Evolutionary conservation across 331 rosid species (phyloP).

Genomic region (Rhamnella rubrinervis): DNA sequence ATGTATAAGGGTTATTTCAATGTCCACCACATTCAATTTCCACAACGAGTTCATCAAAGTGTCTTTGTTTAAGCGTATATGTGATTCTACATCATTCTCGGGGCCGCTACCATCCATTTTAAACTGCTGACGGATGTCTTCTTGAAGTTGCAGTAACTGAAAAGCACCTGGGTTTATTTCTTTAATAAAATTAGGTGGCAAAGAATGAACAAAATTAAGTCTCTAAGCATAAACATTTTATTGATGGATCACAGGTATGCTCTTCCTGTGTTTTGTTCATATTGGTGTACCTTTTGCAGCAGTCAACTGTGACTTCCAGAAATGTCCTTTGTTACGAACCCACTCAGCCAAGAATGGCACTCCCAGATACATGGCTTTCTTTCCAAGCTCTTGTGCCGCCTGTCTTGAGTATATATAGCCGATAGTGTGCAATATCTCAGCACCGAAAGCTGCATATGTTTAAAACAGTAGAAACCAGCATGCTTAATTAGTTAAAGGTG

Average conservation of each 20-base stretch:
- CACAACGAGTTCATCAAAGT: conserved; percentile 76
- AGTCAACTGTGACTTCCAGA: conserved; percentile 85
- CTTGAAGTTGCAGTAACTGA: conserved; percentile 82
- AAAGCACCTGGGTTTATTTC: conserved; percentile 58
- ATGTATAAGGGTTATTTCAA: conserved; percentile 81
- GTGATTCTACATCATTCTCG: conserved; percentile 63
- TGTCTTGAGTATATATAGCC: conserved; percentile 85
- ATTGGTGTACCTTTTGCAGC: conserved; percentile 75
- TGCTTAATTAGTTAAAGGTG: too few relatives aligned
- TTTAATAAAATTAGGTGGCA: conserved; percentile 25
- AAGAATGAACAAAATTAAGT: background rate
- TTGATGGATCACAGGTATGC: background rate
- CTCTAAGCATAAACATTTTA: background rate
- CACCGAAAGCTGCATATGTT: conserved; percentile 68
- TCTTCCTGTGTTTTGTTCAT: background rate
- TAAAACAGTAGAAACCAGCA: background rate
- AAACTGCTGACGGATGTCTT: conserved; percentile 60
- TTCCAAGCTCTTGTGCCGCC: conserved; percentile 95
- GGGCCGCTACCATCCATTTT: conserved; percentile 55
- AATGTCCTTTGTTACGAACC: conserved; percentile 91
- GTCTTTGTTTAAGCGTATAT: conserved; percentile 62
- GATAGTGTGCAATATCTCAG: conserved; percentile 65
- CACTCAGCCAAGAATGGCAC: conserved; percentile 93
- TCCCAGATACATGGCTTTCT: conserved; percentile 80
- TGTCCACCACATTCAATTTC: conserved; percentile 90